Percentiles rank a stretch among this genome's conserved stretches.
Conservation (phyloP, 352 stramenopile species). For the Pythium chondricola region DNA sequence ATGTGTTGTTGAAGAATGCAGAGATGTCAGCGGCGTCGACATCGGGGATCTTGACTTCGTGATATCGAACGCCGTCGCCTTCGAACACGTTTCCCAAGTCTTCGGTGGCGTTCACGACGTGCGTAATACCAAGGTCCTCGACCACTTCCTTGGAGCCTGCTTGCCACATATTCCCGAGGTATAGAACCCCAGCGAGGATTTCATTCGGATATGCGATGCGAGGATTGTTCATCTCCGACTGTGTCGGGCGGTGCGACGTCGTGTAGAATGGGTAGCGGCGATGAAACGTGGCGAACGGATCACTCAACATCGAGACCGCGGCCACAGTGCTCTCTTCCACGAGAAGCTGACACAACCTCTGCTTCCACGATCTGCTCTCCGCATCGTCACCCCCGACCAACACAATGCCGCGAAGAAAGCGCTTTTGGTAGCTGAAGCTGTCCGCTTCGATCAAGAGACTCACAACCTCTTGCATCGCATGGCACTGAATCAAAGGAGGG, state of each 20-base stretch:
- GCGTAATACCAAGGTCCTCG: constrained; percentile 55
- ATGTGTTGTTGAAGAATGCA: constrained; percentile 37
- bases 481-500: constrained; percentile 18
- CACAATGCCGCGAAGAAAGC: constrained; percentile 45
- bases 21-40: constrained; percentile 35
- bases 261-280: constrained; percentile 68
- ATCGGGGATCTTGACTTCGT: constrained; percentile 56
- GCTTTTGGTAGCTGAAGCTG: constrained; percentile 25
- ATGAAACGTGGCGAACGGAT: constrained; percentile 36
- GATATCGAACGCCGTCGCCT: constrained; percentile 40
- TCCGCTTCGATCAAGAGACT: constrained; percentile 14
- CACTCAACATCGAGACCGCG: constrained; percentile 35
- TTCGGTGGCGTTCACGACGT: constrained; percentile 59
- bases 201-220: constrained; percentile 70
- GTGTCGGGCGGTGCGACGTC: neutral
- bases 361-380: constrained; percentile 31
- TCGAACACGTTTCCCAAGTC: constrained; percentile 55
- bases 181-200: constrained; percentile 55
- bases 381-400: constrained; percentile 34
- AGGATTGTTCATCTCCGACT: neutral
- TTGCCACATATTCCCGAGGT: constrained; percentile 74
- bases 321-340: constrained; percentile 36
- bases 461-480: constrained; percentile 17
- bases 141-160: constrained; percentile 46
- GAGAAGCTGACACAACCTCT: constrained; percentile 32